These are phyloP conservation scores for Diacronema lutheri DNA, from an alignment of 78 protist genomes.

Conservation along the genomic window DNA sequence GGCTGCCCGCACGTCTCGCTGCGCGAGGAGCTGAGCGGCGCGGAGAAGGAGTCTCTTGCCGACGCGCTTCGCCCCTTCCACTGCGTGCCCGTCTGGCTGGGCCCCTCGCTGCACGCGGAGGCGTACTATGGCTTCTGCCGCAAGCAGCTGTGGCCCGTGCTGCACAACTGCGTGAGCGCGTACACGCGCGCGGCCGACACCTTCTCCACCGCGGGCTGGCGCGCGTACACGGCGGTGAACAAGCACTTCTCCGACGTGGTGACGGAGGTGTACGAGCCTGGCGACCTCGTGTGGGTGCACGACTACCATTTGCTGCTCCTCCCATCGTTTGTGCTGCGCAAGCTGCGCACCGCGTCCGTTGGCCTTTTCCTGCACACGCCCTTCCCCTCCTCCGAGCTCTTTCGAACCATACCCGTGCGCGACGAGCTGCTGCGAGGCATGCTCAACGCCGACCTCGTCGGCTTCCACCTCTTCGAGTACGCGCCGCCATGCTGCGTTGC, in stretches of 20 bases:
- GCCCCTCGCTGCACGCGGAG: too few species aligned
- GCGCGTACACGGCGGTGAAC: background rate
- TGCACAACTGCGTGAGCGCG: background rate
- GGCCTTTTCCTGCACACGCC: conserved; percentile 89
- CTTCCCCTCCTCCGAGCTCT: conserved; percentile 83
- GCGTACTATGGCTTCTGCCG: conserved; percentile 9
- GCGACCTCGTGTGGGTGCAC: conserved; percentile 10
- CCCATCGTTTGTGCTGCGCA: background rate
- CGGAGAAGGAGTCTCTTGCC: too few species aligned
- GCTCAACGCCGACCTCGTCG: conserved; percentile 69
- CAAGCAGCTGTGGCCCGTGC: background rate
- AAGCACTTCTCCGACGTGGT: background rate
- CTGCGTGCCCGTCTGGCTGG: background rate
- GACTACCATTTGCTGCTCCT: conserved; percentile 27
- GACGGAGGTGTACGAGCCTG: background rate
- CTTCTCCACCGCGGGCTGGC: background rate
- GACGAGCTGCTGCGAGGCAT: conserved; percentile 70
- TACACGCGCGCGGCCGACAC: too few species aligned
- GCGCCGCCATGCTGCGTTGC: too few species aligned
- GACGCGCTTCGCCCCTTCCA: too few species aligned
- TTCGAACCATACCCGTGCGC: conserved; percentile 71
- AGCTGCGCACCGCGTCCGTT: conserved; percentile 28
- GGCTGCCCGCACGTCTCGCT: background rate
- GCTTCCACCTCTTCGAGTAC: conserved; percentile 62
- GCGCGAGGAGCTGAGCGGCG: too few species aligned